Conservation (phyloP, 1,284 basidiomycete species). For the Vanrija humicola region DNA sequence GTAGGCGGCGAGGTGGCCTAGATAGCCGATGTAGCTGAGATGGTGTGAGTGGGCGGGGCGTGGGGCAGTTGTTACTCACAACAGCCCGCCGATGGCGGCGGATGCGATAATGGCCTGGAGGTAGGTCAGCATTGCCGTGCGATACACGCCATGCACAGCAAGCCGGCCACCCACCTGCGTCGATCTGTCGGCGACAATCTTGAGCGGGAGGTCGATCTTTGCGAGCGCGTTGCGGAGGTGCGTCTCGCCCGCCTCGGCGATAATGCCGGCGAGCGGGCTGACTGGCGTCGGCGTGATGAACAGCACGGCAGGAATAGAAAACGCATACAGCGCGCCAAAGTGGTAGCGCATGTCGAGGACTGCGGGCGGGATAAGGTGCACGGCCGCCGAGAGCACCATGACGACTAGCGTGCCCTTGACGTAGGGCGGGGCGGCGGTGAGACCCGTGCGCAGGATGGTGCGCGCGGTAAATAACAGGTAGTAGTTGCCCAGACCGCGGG, state of each 20-base stretch:
- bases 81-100: neutral
- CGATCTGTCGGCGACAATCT: too few species aligned
- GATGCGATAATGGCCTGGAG: neutral
- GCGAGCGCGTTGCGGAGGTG: conserved; percentile 13
- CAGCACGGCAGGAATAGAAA: conserved; percentile 26
- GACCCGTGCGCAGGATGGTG: neutral
- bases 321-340: conserved; percentile 36
- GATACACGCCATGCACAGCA: conserved; percentile 12
- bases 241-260: conserved; percentile 28
- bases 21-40: conserved; percentile 31
- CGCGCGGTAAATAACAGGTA: conserved; percentile 27
- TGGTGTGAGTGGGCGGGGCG: neutral
- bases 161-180: neutral
- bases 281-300: conserved; percentile 19
- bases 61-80: neutral
- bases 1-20: conserved; percentile 25
- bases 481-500: conserved; percentile 20
- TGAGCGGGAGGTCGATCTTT: neutral
- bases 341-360: conserved; percentile 30
- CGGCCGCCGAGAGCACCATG: conserved; percentile 22
- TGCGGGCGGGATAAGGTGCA: conserved; percentile 26
- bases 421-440: conserved; percentile 5
- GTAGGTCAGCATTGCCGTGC: neutral
- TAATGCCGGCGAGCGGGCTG: conserved; percentile 25
- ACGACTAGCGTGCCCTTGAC: conserved; percentile 27